These are phyloP conservation scores for Alternaria rosae DNA, from an alignment of 2,329 filamentous ascomycete genomes.

Conservation along the genomic window DNA sequence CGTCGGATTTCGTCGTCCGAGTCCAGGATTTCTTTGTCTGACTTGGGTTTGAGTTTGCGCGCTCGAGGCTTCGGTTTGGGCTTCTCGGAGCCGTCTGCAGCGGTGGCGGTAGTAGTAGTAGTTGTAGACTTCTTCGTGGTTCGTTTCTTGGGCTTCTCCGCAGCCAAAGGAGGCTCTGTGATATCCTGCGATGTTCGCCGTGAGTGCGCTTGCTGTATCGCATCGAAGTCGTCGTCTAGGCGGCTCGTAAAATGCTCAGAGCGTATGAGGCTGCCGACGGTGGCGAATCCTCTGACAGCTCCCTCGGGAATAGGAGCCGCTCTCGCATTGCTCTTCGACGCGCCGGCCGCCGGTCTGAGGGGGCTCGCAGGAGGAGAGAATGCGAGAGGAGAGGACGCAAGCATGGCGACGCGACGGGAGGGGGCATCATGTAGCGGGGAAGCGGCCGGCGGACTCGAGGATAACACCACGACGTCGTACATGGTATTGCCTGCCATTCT, in stretches of 20 bases:
- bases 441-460: constrained; percentile 42
- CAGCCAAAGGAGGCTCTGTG: neutral
- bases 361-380: constrained; percentile 34
- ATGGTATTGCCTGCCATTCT: constrained; percentile 32
- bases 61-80: constrained; percentile 34
- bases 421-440: constrained; percentile 28
- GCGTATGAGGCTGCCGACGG: constrained; percentile 42
- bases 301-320: constrained; percentile 36
- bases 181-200: constrained; percentile 2
- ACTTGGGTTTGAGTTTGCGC: constrained; percentile 38
- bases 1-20: constrained; percentile 20
- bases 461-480: constrained; percentile 39
- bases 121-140: constrained; percentile 15
- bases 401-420: constrained; percentile 42
- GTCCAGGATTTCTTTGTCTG: constrained; percentile 25
- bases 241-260: constrained; percentile 37
- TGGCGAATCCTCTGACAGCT: constrained; percentile 43
- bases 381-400: constrained; percentile 28
- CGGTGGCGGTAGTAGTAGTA: neutral
- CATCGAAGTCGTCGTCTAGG: constrained; percentile 17
- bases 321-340: constrained; percentile 38
- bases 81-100: constrained; percentile 18
- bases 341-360: constrained; percentile 23
- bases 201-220: constrained; percentile 11
- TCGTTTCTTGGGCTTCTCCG: constrained; percentile 30